Conservation (phyloP, 2,329 filamentous ascomycete genomes). For the Monosporascus sp. region DNA sequence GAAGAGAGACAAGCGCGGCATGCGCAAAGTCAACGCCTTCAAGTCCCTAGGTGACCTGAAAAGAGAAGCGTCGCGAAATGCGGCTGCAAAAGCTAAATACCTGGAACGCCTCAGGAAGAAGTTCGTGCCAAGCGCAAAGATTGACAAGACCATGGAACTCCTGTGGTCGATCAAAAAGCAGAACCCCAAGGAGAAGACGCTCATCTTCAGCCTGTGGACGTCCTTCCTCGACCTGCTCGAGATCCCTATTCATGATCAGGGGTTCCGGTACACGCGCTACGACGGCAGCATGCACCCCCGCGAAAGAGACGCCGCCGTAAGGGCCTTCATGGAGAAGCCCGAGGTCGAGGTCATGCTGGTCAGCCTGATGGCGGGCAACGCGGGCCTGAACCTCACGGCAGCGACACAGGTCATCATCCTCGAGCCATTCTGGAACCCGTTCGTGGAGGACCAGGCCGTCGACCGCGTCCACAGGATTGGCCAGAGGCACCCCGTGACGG, state of each 20-base stretch:
- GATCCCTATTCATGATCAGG: slow-evolving; percentile 22
- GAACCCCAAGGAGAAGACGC: slow-evolving; percentile 23
- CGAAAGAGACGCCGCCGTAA: slow-evolving; percentile 18
- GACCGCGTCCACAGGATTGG: slow-evolving; percentile 76
- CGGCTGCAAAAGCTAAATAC: slow-evolving; percentile 20
- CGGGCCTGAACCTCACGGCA: slow-evolving; percentile 66
- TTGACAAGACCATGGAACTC: slow-evolving; percentile 24
- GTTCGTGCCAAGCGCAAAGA: slow-evolving; percentile 26
- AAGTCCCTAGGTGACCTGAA: slow-evolving; percentile 20
- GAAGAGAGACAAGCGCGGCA: slow-evolving; percentile 6
- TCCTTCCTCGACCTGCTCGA: slow-evolving; percentile 30
- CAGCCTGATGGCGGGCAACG: slow-evolving; percentile 69
- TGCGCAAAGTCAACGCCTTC: slow-evolving; percentile 4
- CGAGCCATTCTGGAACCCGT: slow-evolving; percentile 76
- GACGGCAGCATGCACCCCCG: slow-evolving; percentile 24
- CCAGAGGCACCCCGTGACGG: slow-evolving; percentile 57
- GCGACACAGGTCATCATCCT: slow-evolving; percentile 70
- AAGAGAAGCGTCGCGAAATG: slow-evolving; percentile 16
- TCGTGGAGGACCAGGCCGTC: slow-evolving; percentile 70
- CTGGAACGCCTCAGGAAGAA: slow-evolving; percentile 18
- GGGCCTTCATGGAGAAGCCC: slow-evolving; percentile 20
- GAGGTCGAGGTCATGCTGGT: slow-evolving; percentile 55
- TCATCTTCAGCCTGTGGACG: slow-evolving; percentile 29
- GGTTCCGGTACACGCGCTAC: slow-evolving; percentile 24
- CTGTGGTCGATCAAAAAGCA: slow-evolving; percentile 18